Percentiles rank a stretch among this genome's conserved stretches.
Evolutionary conservation across 805 yeast genomes (phyloP).

Genomic region (Hanseniaspora occidentalis): DNA sequence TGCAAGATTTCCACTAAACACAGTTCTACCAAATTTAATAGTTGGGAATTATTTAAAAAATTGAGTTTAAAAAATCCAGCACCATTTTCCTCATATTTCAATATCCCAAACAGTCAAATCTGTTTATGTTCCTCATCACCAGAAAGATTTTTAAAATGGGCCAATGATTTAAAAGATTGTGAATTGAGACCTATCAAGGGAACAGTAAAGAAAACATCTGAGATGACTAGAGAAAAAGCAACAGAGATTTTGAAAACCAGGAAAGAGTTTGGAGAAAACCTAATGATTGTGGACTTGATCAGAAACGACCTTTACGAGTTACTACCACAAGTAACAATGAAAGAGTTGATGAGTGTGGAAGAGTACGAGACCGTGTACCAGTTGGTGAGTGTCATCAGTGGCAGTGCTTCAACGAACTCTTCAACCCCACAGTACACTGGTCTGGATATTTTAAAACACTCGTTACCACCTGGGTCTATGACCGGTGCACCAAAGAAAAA

Average conservation of each 20-base stretch:
- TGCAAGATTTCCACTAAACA: background rate
- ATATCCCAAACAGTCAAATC: slow-evolving; percentile 40
- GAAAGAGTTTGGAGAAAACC: slow-evolving; percentile 88
- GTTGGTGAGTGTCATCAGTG: slow-evolving; percentile 79
- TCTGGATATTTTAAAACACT: slow-evolving; percentile 60
- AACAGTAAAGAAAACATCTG: slow-evolving; percentile 51
- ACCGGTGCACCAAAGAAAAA: slow-evolving; percentile 97
- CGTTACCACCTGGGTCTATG: slow-evolving; percentile 98
- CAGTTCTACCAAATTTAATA: slow-evolving; percentile 33
- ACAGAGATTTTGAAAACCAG: slow-evolving; percentile 58
- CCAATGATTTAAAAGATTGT: slow-evolving; percentile 31
- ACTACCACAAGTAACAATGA: slow-evolving; percentile 51
- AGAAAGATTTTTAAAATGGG: slow-evolving; percentile 84
- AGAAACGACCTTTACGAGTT: slow-evolving; percentile 78
- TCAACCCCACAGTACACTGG: slow-evolving; percentile 37
- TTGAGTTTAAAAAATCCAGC: slow-evolving; percentile 72
- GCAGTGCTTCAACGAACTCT: slow-evolving; percentile 24
- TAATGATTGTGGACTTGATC: slow-evolving; percentile 93
- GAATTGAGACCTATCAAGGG: slow-evolving; percentile 95
- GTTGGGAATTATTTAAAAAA: slow-evolving; percentile 76
- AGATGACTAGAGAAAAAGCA: slow-evolving; percentile 46
- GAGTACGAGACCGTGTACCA: slow-evolving; percentile 88
- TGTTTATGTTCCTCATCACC: slow-evolving; percentile 81
- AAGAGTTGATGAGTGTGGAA: slow-evolving; percentile 80
- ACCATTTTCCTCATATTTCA: slow-evolving; percentile 76